A percentile compares a stretch with the other conserved stretches of the same genome.
Conservation (phyloP, 2,329 filamentous ascomycete genomes). For the Pseudofabraea citricarpa region DNA sequence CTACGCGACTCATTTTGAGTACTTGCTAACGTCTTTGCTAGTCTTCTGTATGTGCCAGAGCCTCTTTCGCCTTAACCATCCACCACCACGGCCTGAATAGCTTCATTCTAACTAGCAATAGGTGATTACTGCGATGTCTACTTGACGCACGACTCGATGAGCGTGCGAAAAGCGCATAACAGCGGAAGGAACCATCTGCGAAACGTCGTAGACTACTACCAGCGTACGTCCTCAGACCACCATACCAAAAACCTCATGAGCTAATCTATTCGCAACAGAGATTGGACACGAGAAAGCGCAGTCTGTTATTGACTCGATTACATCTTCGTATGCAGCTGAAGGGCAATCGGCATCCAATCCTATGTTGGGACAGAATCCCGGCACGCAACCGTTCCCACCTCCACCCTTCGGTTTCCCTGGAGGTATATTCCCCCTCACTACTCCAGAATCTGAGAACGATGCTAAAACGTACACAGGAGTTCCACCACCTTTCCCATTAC, state of each 20-base stretch:
- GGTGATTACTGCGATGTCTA: conserved; percentile 99
- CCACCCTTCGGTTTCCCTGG: conserved; percentile 62
- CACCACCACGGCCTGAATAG: conserved; percentile 3
- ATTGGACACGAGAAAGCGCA: conserved; percentile 99
- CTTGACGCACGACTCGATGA: conserved; percentile 99
- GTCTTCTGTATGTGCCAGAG: conserved; percentile 60
- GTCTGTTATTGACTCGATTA: conserved; percentile 97
- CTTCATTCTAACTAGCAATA: conserved; percentile 26
- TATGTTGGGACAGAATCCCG: conserved; percentile 66
- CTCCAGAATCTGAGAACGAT: conserved; percentile 1
- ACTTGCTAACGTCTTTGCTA: conserved; percentile 38
- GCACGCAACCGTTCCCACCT: conserved; percentile 41
- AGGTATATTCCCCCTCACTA: conserved; percentile 32
- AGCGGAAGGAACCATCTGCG: conserved; percentile 92
- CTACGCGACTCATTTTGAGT: conserved; percentile 3
- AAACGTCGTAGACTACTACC: conserved; percentile 98
- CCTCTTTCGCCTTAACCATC: conserved; percentile 6
- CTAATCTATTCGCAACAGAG: conserved; percentile 46
- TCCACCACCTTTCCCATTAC: conserved; percentile 53
- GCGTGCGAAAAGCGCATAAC: conserved; percentile 98
- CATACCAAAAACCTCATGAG: conserved; percentile 1
- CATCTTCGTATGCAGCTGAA: conserved; percentile 89
- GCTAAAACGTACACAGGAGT: conserved; percentile 23
- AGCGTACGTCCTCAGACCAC: conserved; percentile 53
- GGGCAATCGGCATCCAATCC: conserved; percentile 84